Percentiles rank a stretch among this genome's conserved stretches.
phyloP scores from a whole-genome alignment of 2,329 filamentous ascomycete species.

The Acrodontium crateriforme region DNA sequence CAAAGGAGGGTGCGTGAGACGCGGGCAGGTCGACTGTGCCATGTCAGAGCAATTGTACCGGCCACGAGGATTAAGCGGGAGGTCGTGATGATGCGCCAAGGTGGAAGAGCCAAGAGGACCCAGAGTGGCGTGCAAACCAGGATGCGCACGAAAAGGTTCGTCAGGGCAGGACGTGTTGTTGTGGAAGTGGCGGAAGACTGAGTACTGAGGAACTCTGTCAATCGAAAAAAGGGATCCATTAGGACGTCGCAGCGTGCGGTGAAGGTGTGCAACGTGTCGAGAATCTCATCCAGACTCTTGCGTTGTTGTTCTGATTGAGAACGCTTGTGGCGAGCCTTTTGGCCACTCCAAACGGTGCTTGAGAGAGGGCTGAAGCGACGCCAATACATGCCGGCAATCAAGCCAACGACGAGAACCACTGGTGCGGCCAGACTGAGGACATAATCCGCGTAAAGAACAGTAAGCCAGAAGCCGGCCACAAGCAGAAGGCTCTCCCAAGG shows the following conservation, averaged over 20 bases:
- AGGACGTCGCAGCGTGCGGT: constrained; percentile 86
- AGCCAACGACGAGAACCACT: constrained; percentile 59
- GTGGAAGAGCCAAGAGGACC: constrained; percentile 69
- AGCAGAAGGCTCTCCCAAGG: constrained; percentile 95
- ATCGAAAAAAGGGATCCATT: constrained; percentile 70
- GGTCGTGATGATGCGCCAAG: constrained; percentile 72
- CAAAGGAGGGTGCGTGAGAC: constrained; percentile 80
- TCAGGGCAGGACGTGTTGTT: constrained; percentile 79
- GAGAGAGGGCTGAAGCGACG: constrained; percentile 80
- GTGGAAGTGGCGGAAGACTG: constrained; percentile 82
- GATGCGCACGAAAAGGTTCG: constrained; percentile 77
- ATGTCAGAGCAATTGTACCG: constrained; percentile 79
- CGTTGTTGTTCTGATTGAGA: constrained; percentile 55
- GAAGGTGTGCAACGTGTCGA: constrained; percentile 81
- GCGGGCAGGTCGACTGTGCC: constrained; percentile 77
- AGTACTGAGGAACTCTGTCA: constrained; percentile 78
- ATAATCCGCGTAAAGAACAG: constrained; percentile 72
- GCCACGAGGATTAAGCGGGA: constrained; percentile 68
- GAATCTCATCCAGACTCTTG: constrained; percentile 93
- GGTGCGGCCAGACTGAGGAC: constrained; percentile 74
- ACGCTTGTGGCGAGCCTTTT: constrained; percentile 42
- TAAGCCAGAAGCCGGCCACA: constrained; percentile 71
- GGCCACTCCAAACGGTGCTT: constrained; percentile 62
- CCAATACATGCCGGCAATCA: constrained; percentile 88
- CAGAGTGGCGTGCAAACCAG: constrained; percentile 79